A percentile compares a stretch with the other conserved stretches of the same genome.
Conservation (phyloP, 148 eudicot species). For the Amaranthus hypochondriacus region DNA sequence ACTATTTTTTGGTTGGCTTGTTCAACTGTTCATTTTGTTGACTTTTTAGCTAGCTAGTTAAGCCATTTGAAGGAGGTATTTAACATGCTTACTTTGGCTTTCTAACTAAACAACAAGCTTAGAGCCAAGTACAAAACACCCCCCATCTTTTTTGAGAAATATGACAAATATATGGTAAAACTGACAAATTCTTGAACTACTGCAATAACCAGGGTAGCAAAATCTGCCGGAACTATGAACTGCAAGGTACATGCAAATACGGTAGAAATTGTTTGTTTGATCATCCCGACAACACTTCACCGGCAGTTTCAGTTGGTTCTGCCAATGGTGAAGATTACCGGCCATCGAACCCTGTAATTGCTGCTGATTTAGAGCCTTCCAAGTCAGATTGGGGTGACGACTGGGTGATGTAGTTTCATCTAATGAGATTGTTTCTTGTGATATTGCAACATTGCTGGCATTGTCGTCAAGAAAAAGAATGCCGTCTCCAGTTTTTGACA, state of each 20-base stretch:
- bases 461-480: slow-evolving; percentile 7
- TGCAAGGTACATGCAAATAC: slow-evolving; percentile 52
- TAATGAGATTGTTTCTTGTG: not conserved
- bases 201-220: slow-evolving; percentile 42
- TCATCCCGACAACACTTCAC: slow-evolving; percentile 37
- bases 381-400: slow-evolving; percentile 37
- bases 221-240: slow-evolving; percentile 49
- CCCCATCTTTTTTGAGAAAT: too few relatives aligned
- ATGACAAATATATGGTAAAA: not conserved
- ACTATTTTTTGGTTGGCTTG: too few relatives aligned
- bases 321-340: slow-evolving; percentile 20
- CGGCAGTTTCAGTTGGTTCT: slow-evolving; percentile 20
- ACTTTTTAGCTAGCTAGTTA: too few relatives aligned
- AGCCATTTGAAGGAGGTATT: too few relatives aligned
- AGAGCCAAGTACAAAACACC: too few relatives aligned
- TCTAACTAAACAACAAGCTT: too few relatives aligned
- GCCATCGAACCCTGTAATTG: slow-evolving; percentile 21
- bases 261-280: slow-evolving; percentile 48
- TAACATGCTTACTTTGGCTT: too few relatives aligned
- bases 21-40: too few relatives aligned
- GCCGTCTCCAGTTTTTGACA: slow-evolving; percentile 19
- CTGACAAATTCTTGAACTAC: not conserved
- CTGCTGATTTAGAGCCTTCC: slow-evolving; percentile 23
- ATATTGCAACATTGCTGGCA: slow-evolving; percentile 10
- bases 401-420: slow-evolving; percentile 28